Evolutionary conservation across 805 yeast genomes (phyloP).

Genomic region (Kuraishia floccosa): DNA sequence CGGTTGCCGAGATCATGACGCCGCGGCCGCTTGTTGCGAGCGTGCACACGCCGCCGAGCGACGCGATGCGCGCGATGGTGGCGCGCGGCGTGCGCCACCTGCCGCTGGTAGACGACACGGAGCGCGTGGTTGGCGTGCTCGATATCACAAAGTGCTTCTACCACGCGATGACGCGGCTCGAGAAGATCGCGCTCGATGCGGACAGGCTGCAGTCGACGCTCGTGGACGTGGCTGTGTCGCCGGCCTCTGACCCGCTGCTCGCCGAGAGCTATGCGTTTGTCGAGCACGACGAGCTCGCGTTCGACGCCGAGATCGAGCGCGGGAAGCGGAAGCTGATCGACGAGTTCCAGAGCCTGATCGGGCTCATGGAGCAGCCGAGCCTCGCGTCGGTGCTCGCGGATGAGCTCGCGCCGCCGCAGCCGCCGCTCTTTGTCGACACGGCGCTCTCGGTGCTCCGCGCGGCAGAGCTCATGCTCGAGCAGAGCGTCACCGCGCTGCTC

Average conservation of each 20-base stretch:
- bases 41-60: conserved; percentile 24
- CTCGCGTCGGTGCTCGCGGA: conserved; percentile 16
- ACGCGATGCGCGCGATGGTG: conserved; percentile 30
- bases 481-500: conserved; percentile 28
- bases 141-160: conserved; percentile 35
- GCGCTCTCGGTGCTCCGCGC: conserved; percentile 24
- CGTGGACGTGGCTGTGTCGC: conserved; percentile 11
- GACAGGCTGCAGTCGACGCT: conserved; percentile 18
- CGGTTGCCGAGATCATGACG: conserved; percentile 27
- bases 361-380: conserved; percentile 29
- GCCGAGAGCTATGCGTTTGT: conserved; percentile 7
- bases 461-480: conserved; percentile 24
- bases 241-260: conserved; percentile 5
- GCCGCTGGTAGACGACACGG: conserved; percentile 24
- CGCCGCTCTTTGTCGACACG: conserved; percentile 23
- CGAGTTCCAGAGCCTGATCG: conserved; percentile 25
- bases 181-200: conserved; percentile 26
- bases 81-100: conserved; percentile 27
- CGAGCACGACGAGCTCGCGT: conserved; percentile 10
- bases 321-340: conserved; percentile 11
- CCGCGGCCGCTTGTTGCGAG: conserved; percentile 22
- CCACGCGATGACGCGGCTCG: conserved; percentile 31
- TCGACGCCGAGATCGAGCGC: conserved; percentile 13
- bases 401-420: conserved; percentile 12
- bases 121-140: conserved; percentile 26